Base-by-base conservation (phyloP, 192 early-diverging fungal species). In the Backusella macrospora region DNA sequence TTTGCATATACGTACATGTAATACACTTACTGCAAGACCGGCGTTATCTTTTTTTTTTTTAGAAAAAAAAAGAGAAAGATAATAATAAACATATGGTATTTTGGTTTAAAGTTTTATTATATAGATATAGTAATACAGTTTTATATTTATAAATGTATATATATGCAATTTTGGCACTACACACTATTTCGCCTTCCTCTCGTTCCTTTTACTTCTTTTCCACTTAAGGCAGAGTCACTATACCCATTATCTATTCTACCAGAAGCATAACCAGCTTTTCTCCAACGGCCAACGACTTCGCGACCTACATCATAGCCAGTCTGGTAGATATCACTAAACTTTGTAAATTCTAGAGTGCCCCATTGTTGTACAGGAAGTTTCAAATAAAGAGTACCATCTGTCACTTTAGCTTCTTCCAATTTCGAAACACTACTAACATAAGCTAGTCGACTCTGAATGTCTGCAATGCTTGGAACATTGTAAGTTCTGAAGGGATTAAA, bases 391-490 rank as follows among this genome's bases (percentile, higher is more conserved):
- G 89, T 90, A 37, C 95, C 92, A 18, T 91, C 89, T 0, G 89
- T 90, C 9, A 80, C 69, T 83, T 96, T 98, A 46, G 95, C 96
- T 55, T 90, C 94, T 80, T 99, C 95, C 49, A 99, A 84, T 77
- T 93, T 90, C 62, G 88, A 86, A 6, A 98, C 96, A 44, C 91
- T 92, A 44, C 92, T 92, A 26, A 95, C 96, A 82, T 99, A 99
- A 5, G 97, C 94, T 37, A 99, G 81, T 29, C 96, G 86, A 18
- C 91, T 90, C 81, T 99, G 98, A 74, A 99, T 92, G 75, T 99
- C 98, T 3, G 95, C 91, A 73, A 99, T 86, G 5, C 87, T 90
- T 16, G 98, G 98, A 43, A 99, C 96, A 26, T 86, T 83, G 63
- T 87, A 86, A 55, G 88, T 81, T 49, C 78, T 63, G 66, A 97